These are phyloP conservation scores for Metschnikowia cerradonensis DNA, from an alignment of 805 yeast species.

Conservation along the genomic window DNA sequence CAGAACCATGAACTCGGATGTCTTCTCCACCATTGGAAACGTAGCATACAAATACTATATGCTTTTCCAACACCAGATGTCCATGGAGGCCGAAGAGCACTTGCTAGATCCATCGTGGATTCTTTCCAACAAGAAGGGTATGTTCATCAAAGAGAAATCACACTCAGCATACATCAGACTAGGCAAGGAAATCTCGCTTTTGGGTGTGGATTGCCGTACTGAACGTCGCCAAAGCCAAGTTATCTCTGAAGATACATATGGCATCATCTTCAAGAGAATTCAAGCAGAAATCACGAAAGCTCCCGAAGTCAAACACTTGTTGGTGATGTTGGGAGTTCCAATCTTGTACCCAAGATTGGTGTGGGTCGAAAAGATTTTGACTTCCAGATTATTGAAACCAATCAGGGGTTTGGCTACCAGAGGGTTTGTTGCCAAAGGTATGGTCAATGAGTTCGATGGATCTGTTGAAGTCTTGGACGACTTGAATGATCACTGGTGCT, in stretches of 20 bases:
- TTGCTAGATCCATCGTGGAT: constrained; percentile 55
- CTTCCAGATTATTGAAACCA: constrained; percentile 58
- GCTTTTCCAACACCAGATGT: constrained; percentile 85
- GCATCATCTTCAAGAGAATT: constrained; percentile 56
- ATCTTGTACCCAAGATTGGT: constrained; percentile 92
- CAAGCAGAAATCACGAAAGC: constrained; percentile 50
- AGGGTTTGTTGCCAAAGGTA: constrained; percentile 59
- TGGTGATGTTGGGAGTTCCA: constrained; percentile 89
- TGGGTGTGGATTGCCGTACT: constrained; percentile 90
- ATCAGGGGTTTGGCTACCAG: constrained; percentile 54
- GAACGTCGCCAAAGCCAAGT: constrained; percentile 69
- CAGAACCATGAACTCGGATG: constrained; percentile 63
- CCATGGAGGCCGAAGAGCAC: constrained; percentile 40
- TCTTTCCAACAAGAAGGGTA: constrained; percentile 53
- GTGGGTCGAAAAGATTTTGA: constrained; percentile 77
- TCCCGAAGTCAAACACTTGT: constrained; percentile 64
- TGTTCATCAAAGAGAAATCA: constrained; percentile 61
- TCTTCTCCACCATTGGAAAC: constrained; percentile 70
- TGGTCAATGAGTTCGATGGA: constrained; percentile 91
- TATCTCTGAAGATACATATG: constrained; percentile 53
- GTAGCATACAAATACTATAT: constrained; percentile 81
- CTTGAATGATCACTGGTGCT: constrained; percentile 95
- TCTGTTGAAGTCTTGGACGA: constrained; percentile 88
- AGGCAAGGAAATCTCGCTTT: constrained; percentile 67
- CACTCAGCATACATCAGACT: constrained; percentile 70